Percentiles rank a stretch among this genome's conserved stretches.
Conservation (phyloP, 345 rosid genomes). For the Raphanus raphanistrum region DNA sequence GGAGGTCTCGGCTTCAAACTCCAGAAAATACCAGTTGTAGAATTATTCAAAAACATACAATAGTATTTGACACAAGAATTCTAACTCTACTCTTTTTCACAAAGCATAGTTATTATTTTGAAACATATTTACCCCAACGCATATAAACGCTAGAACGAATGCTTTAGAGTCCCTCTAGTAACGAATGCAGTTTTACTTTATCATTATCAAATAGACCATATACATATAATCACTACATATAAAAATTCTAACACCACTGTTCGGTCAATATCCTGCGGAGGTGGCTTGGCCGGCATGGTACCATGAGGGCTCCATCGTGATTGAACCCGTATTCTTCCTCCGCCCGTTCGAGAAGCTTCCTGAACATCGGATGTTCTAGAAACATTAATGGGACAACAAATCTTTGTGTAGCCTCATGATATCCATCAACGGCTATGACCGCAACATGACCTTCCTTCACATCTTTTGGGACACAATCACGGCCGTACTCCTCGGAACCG, state of each 20-base stretch:
- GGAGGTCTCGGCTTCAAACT: no score
- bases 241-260: constrained; percentile 14
- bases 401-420: constrained; percentile 46
- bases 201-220: not conserved
- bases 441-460: constrained; percentile 77
- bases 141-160: not conserved
- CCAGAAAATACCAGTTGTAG: no score
- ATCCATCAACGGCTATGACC: constrained; percentile 54
- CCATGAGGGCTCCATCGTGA: constrained; percentile 46
- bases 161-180: not conserved
- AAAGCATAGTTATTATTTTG: not conserved
- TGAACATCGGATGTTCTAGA: constrained; percentile 50
- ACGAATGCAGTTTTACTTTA: constrained; percentile 3
- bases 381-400: constrained; percentile 56
- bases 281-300: constrained; percentile 47
- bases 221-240: constrained; percentile 4
- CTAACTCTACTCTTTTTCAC: no score
- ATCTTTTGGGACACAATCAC: constrained; percentile 53
- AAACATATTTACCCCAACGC: no score
- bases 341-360: constrained; percentile 41
- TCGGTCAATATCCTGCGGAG: constrained; percentile 43
- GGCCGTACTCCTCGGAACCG: constrained; percentile 20
- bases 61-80: no score
- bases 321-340: constrained; percentile 49
- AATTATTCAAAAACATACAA: no score